Conservation (phyloP, 140 eudicot genomes). For the Flaveria floridana region DNA sequence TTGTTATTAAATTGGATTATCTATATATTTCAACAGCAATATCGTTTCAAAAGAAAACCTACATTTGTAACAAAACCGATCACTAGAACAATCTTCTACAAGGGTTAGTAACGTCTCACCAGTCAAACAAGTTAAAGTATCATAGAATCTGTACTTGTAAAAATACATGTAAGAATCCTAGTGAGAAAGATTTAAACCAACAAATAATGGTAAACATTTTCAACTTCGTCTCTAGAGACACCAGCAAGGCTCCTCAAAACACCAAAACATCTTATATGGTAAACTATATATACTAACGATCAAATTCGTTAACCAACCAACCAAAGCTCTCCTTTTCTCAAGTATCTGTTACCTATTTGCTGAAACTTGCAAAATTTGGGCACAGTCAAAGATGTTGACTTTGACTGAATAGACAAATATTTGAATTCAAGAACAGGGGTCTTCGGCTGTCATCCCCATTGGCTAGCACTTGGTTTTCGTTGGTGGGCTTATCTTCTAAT, state of each 20-base stretch:
- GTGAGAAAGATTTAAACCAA: conserved; percentile 15
- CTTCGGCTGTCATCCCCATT: conserved; percentile 37
- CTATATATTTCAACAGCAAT: too few relatives aligned
- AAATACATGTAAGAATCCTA: conserved; percentile 8
- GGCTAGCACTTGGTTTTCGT: conserved; percentile 28
- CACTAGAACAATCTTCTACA: conserved; percentile 17
- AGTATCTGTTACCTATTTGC: conserved; percentile 10
- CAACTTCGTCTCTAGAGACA: too few relatives aligned
- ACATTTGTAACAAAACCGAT: background rate
- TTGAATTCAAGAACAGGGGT: conserved; percentile 27
- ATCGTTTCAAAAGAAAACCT: background rate
- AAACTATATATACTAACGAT: conserved; percentile 14
- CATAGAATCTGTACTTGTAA: conserved; percentile 4
- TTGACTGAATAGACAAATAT: conserved; percentile 26
- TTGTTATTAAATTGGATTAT: too few relatives aligned
- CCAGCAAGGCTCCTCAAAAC: conserved; percentile 1
- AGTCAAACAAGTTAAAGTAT: conserved; percentile 21
- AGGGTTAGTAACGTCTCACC: too few relatives aligned
- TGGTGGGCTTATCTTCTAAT: conserved; percentile 29
- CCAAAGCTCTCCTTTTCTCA: conserved; percentile 16
- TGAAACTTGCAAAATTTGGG: conserved; percentile 41
- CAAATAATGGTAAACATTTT: conserved; percentile 25
- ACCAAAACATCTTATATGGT: conserved; percentile 26
- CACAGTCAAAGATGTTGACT: conserved; percentile 27
- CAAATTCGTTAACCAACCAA: background rate